Conservation (phyloP, 352 stramenopile species). For the Globisporangium abappressorium region DNA sequence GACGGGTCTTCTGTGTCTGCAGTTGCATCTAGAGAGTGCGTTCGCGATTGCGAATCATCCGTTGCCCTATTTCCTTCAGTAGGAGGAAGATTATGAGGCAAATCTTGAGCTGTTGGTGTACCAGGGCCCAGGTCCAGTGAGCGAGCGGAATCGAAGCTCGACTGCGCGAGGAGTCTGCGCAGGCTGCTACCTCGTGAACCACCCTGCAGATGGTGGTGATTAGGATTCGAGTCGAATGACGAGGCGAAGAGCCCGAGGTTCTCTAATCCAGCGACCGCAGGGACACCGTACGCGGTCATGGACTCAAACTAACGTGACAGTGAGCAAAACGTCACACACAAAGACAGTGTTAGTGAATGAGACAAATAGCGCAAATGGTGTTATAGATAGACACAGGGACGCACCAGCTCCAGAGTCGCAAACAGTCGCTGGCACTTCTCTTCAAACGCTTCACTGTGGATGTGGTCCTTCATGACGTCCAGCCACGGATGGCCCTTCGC, state of each 20-base stretch:
- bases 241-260: conserved; percentile 54
- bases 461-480: conserved; percentile 29
- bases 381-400: neutral
- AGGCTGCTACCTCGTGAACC: conserved; percentile 38
- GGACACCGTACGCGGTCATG: conserved; percentile 60
- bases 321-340: neutral
- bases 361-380: no score
- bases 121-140: conserved; percentile 14
- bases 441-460: conserved; percentile 38
- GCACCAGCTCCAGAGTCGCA: conserved; percentile 60
- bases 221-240: conserved; percentile 19
- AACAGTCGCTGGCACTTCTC: conserved; percentile 55
- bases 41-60: neutral
- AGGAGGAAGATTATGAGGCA: neutral
- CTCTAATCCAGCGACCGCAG: conserved; percentile 48
- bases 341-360: neutral
- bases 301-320: conserved; percentile 47
- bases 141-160: conserved; percentile 17
- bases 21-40: neutral
- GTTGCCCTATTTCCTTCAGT: neutral
- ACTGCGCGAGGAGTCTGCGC: conserved; percentile 35
- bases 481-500: conserved; percentile 38
- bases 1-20: neutral
- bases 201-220: conserved; percentile 17
- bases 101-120: neutral